These are phyloP conservation scores for Marasmius oreades DNA, from an alignment of 1,284 basidiomycete species.

Conservation along the genomic window DNA sequence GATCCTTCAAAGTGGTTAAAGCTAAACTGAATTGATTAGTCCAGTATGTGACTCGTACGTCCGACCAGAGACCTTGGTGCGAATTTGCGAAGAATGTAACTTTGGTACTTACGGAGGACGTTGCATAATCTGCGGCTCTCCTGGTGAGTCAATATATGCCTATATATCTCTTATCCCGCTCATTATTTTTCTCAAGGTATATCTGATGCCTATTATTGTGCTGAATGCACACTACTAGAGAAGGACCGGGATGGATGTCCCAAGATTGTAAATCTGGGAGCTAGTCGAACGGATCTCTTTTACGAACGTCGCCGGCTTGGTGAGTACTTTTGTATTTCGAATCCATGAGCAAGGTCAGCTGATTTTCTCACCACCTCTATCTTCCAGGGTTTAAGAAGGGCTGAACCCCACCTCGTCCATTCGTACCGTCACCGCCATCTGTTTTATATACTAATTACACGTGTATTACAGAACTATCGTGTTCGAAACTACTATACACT, in stretches of 20 bases:
- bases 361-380: constrained; percentile 11
- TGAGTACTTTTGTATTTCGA: constrained; percentile 27
- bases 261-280: constrained; percentile 96
- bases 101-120: constrained; percentile 96
- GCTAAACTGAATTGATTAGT: constrained; percentile 38
- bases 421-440: neutral
- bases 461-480: constrained; percentile 12
- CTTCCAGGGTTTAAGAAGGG: constrained; percentile 77
- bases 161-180: neutral
- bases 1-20: neutral
- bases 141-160: constrained; percentile 53
- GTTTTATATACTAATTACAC: constrained; percentile 3
- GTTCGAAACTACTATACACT: neutral
- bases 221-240: constrained; percentile 93
- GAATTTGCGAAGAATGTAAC: constrained; percentile 99
- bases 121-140: constrained; percentile 96
- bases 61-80: constrained; percentile 93
- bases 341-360: neutral
- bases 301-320: constrained; percentile 82
- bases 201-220: constrained; percentile 96
- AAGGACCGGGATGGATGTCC: constrained; percentile 99
- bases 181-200: constrained; percentile 57
- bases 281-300: constrained; percentile 85
- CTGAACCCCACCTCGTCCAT: constrained; percentile 30
- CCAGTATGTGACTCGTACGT: constrained; percentile 99